phyloP scores from a whole-genome alignment of 257 asterid genomes.

The Jasminum sambac region DNA sequence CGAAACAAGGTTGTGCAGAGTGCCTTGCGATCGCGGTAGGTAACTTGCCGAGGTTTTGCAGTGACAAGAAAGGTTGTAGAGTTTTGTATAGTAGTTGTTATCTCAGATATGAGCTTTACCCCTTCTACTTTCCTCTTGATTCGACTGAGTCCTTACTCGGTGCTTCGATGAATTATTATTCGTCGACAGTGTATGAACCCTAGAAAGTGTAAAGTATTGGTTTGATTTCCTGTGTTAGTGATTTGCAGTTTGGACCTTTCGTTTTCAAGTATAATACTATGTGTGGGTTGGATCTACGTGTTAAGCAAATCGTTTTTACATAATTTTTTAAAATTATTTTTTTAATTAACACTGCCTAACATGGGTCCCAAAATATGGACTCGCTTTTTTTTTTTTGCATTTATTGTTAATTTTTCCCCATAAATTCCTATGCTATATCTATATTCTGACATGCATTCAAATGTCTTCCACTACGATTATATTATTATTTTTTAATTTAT shows the following conservation, averaged over 20 bases:
- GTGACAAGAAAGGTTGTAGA: constrained; percentile 58
- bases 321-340: too few species aligned
- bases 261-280: not conserved
- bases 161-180: constrained; percentile 6
- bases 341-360: too few species aligned
- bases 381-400: too few species aligned
- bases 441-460: too few species aligned
- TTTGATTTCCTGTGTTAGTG: not conserved
- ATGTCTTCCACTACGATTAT: too few species aligned
- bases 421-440: too few species aligned
- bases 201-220: constrained; percentile 1
- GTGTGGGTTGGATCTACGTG: not conserved
- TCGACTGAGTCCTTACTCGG: constrained; percentile 16
- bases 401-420: too few species aligned
- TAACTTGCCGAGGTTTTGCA: constrained; percentile 42
- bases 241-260: not conserved
- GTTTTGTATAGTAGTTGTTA: constrained; percentile 64
- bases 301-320: too few species aligned
- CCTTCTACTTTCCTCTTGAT: constrained; percentile 70
- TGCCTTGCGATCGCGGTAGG: constrained; percentile 60
- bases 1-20: constrained; percentile 50
- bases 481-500: too few species aligned
- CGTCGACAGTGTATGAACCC: constrained; percentile 17
- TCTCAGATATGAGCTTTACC: constrained; percentile 68
- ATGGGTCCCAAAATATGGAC: too few species aligned